phyloP scores from a whole-genome alignment of 2,329 filamentous ascomycete genomes.

The Trichophyton benhamiae region DNA sequence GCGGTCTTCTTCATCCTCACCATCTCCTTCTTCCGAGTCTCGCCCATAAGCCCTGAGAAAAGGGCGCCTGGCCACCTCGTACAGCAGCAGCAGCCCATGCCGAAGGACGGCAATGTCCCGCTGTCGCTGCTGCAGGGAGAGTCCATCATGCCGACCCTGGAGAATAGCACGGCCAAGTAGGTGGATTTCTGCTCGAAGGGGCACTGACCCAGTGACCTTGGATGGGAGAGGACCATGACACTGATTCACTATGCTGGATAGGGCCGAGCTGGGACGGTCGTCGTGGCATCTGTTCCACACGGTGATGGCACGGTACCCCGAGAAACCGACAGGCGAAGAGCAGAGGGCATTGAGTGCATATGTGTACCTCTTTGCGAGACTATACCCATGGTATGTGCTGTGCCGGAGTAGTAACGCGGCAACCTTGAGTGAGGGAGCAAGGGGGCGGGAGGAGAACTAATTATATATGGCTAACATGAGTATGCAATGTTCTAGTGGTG shows the following conservation, averaged over 20 bases:
- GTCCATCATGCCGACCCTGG: constrained; percentile 36
- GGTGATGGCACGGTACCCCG: constrained; percentile 53
- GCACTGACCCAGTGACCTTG: too few relatives aligned
- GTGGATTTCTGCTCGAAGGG: constrained; percentile 2
- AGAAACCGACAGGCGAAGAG: constrained; percentile 49
- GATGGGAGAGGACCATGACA: too few relatives aligned
- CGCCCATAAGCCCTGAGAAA: constrained; percentile 27
- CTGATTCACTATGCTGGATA: constrained; percentile 15
- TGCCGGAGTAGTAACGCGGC: too few relatives aligned
- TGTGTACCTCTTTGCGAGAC: constrained; percentile 50
- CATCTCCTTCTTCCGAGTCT: constrained; percentile 28
- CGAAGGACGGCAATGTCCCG: constrained; percentile 12
- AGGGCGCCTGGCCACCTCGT: constrained; percentile 32
- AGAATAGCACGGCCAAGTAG: constrained; percentile 39
- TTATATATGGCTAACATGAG: too few relatives aligned
- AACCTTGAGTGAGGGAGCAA: too few relatives aligned
- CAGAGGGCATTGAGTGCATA: constrained; percentile 47
- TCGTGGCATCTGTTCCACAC: constrained; percentile 57
- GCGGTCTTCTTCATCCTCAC: constrained; percentile 27
- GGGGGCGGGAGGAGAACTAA: too few relatives aligned
- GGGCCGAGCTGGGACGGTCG: constrained; percentile 51
- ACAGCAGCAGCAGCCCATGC: constrained; percentile 15
- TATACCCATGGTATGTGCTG: constrained; percentile 48
- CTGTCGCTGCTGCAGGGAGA: constrained; percentile 32
- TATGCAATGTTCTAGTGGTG: constrained; percentile 35